A percentile compares a stretch with the other conserved stretches of the same genome.
Evolutionary conservation across 257 asterid species (phyloP).

Genomic region (Solanum arcanum): DNA sequence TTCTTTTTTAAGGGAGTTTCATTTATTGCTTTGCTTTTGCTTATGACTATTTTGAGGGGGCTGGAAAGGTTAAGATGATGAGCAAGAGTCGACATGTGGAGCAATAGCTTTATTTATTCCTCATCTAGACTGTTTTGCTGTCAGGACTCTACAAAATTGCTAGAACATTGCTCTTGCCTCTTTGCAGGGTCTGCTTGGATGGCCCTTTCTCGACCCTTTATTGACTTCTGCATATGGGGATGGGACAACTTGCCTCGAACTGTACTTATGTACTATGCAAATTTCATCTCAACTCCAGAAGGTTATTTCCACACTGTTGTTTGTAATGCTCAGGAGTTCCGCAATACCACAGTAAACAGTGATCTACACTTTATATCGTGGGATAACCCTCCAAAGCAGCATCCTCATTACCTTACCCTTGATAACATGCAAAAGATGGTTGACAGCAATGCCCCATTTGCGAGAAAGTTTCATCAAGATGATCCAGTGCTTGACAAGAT

Average conservation of each 20-base stretch:
- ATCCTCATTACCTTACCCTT: constrained; percentile 25
- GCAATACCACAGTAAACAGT: constrained; percentile 68
- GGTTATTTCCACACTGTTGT: constrained; percentile 85
- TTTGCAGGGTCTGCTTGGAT: constrained; percentile 90
- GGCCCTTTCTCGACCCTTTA: constrained; percentile 76
- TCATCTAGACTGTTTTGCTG: background rate
- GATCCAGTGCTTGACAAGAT: constrained; percentile 70
- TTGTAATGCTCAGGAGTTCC: constrained; percentile 69
- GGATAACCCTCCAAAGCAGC: constrained; percentile 70
- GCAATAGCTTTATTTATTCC: background rate
- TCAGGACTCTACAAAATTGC: background rate
- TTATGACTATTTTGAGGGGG: background rate
- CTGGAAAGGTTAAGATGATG: background rate
- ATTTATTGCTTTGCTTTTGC: background rate
- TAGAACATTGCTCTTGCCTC: background rate
- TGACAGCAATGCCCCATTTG: constrained; percentile 76
- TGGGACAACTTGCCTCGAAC: constrained; percentile 92
- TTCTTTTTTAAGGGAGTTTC: background rate
- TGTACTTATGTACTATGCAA: constrained; percentile 83
- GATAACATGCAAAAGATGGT: constrained; percentile 71
- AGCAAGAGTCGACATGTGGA: background rate
- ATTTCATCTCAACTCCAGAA: constrained; percentile 87
- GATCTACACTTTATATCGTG: constrained; percentile 89
- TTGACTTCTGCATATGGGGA: constrained; percentile 91
- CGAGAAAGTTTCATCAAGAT: constrained; percentile 66